These are phyloP conservation scores for Diaporthe humulicola DNA, from an alignment of 2,329 filamentous ascomycete species.

Conservation along the genomic window DNA sequence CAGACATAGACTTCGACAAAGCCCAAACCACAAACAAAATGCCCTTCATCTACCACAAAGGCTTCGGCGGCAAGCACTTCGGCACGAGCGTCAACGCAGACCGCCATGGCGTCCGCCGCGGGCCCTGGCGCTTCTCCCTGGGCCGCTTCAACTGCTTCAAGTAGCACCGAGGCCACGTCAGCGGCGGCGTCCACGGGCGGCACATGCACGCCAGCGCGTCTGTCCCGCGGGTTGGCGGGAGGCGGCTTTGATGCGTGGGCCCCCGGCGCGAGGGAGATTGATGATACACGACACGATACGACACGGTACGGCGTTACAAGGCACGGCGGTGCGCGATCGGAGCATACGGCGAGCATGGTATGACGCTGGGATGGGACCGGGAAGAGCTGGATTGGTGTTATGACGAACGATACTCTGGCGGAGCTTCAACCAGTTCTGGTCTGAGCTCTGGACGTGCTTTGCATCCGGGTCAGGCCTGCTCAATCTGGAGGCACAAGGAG, in stretches of 20 bases:
- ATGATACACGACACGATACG: neutral
- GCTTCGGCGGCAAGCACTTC: constrained; percentile 62
- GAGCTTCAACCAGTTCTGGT: neutral
- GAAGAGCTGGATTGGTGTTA: too few species aligned
- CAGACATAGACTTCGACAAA: neutral
- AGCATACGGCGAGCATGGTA: too few species aligned
- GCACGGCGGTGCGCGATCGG: too few species aligned
- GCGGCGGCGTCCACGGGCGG: constrained; percentile 2
- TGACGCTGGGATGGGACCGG: too few species aligned
- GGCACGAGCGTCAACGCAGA: constrained; percentile 63
- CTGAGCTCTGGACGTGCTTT: neutral
- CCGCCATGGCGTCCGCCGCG: constrained; percentile 60
- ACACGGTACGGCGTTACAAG: too few species aligned
- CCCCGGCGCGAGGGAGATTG: neutral
- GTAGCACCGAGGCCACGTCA: constrained; percentile 20
- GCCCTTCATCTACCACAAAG: constrained; percentile 62
- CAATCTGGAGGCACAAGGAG: neutral
- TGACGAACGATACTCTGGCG: neutral
- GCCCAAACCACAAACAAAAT: constrained; percentile 46
- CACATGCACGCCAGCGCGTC: neutral
- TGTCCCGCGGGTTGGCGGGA: neutral
- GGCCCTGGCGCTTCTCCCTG: constrained; percentile 64
- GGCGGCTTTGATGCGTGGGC: neutral
- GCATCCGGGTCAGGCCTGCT: neutral
- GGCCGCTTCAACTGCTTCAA: constrained; percentile 67